These are phyloP conservation scores for Gynostemma pentaphyllum DNA, from an alignment of 306 rosid species.

Conservation along the genomic window DNA sequence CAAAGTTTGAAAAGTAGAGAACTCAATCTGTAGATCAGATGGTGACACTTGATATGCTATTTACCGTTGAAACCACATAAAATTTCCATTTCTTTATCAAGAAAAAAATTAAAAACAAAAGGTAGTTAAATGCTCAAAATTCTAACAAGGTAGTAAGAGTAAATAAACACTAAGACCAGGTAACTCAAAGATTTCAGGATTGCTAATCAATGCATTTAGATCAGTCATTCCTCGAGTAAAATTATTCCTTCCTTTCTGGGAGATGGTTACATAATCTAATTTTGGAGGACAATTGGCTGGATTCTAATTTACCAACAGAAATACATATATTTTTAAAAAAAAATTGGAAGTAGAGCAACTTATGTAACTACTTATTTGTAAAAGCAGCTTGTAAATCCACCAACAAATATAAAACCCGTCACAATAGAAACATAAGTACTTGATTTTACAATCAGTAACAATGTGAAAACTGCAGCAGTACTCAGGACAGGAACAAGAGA, in stretches of 20 bases:
- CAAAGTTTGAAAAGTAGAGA: not conserved
- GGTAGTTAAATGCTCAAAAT: not conserved
- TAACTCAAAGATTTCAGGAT: too few relatives aligned
- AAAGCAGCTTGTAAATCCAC: not conserved
- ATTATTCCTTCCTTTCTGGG: too few relatives aligned
- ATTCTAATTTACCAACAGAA: too few relatives aligned
- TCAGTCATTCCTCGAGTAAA: too few relatives aligned
- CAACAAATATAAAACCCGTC: not conserved
- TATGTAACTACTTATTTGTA: not conserved
- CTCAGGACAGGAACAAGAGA: constrained; percentile 90
- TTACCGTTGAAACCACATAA: not conserved
- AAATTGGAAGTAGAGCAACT: not conserved
- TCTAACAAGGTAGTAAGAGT: not conserved
- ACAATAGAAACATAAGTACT: not conserved
- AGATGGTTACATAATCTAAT: too few relatives aligned
- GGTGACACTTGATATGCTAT: too few relatives aligned
- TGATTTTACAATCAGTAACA: constrained; percentile 54
- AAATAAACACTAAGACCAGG: not conserved
- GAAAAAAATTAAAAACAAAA: not conserved
- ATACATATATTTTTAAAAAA: not conserved
- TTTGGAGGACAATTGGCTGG: too few relatives aligned
- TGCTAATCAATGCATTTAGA: too few relatives aligned
- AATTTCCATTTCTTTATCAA: not conserved
- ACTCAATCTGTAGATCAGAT: too few relatives aligned
- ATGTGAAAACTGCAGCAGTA: constrained; percentile 71